phyloP scores from a whole-genome alignment of 768 basidiomycete species.

The Xerocomus potaroensis region DNA sequence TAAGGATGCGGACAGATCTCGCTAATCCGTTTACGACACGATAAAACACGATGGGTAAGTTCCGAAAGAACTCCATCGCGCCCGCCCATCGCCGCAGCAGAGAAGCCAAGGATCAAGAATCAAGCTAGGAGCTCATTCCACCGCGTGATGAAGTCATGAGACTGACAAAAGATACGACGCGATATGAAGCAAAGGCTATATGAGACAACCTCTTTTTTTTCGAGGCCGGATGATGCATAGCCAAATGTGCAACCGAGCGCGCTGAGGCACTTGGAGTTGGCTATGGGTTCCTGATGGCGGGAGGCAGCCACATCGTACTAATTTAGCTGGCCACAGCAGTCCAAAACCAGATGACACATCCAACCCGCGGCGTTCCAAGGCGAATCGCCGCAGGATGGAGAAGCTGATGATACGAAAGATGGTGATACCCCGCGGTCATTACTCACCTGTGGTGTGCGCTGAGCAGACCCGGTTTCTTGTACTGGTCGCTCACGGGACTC shows the following conservation, averaged over 20 bases:
- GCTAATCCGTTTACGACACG: constrained; percentile 5
- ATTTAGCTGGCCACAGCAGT: constrained; percentile 5
- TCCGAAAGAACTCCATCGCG: constrained; percentile 8
- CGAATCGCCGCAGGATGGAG: neutral
- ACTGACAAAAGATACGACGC: constrained; percentile 4
- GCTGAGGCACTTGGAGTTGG: neutral
- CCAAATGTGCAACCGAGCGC: constrained; percentile 4
- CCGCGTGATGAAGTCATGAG: constrained; percentile 6
- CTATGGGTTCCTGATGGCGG: constrained; percentile 6
- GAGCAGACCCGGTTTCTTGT: constrained; percentile 94
- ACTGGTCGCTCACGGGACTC: constrained; percentile 92
- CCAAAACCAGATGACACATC: constrained; percentile 3
- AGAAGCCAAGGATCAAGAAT: constrained; percentile 12
- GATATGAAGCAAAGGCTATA: constrained; percentile 6
- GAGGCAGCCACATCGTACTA: constrained; percentile 16
- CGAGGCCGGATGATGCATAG: constrained; percentile 3
- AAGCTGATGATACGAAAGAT: neutral
- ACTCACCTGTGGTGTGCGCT: constrained; percentile 85
- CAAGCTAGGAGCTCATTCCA: constrained; percentile 8
- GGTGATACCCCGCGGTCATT: constrained; percentile 1
- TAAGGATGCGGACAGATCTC: constrained; percentile 4
- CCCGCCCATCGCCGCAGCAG: constrained; percentile 11
- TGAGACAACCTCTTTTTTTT: constrained; percentile 10
- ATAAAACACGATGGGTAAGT: constrained; percentile 8
- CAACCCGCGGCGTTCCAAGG: neutral